These are phyloP conservation scores for Penicillium sp. DNA, from an alignment of 2,329 filamentous ascomycete genomes.

Conservation along the genomic window DNA sequence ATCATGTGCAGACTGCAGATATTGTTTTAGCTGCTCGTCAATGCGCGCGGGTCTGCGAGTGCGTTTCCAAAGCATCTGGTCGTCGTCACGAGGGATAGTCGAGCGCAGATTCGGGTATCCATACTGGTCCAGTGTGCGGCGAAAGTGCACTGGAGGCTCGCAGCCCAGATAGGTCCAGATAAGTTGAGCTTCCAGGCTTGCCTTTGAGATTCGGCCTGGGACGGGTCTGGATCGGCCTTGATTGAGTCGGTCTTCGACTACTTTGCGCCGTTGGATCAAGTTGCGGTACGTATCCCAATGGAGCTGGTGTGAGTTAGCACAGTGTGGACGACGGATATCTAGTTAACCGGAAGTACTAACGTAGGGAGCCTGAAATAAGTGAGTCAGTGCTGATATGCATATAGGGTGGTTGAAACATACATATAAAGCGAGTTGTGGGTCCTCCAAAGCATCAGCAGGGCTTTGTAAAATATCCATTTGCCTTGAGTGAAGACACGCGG, in stretches of 20 bases:
- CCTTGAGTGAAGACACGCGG: constrained; percentile 35
- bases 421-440: constrained; percentile 31
- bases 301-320: constrained; percentile 39
- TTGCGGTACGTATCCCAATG: constrained; percentile 64
- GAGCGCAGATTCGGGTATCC: constrained; percentile 61
- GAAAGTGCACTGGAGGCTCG: constrained; percentile 60
- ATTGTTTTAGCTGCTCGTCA: constrained; percentile 45
- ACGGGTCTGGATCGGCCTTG: constrained; percentile 58
- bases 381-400: background rate
- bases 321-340: no score
- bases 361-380: constrained; percentile 25
- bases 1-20: constrained; percentile 26
- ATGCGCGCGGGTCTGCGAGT: constrained; percentile 53
- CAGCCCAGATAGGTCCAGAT: constrained; percentile 63
- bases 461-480: constrained; percentile 21
- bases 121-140: constrained; percentile 62
- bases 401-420: constrained; percentile 16
- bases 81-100: constrained; percentile 60
- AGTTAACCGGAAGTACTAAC: constrained; percentile 14
- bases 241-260: constrained; percentile 52
- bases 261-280: constrained; percentile 54
- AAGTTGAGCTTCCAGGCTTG: constrained; percentile 56
- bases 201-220: constrained; percentile 52
- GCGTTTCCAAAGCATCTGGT: constrained; percentile 65
- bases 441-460: constrained; percentile 10